These are phyloP conservation scores for Hibiscus mutabilis DNA, from an alignment of 345 rosid genomes.

Conservation along the genomic window DNA sequence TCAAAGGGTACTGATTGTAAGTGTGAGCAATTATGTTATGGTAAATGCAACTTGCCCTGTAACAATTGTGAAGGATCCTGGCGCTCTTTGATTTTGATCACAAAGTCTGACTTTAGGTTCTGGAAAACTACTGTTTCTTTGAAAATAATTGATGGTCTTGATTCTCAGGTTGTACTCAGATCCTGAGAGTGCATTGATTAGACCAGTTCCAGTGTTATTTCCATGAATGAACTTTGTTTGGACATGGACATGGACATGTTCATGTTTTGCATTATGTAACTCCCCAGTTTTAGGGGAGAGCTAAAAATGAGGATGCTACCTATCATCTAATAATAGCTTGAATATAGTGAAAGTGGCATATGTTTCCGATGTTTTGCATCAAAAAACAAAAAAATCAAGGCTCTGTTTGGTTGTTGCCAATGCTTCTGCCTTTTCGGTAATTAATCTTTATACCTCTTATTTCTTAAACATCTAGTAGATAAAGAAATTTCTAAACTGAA, in stretches of 20 bases:
- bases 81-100: constrained; percentile 1
- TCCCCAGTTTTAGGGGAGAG: no score
- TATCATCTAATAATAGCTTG: no score
- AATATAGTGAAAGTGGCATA: no score
- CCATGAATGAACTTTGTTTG: not conserved
- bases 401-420: not conserved
- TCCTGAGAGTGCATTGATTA: not conserved
- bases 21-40: constrained; percentile 49
- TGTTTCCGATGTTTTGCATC: no score
- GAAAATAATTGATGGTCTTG: not conserved
- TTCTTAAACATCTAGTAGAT: not conserved
- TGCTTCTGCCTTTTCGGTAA: not conserved
- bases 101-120: not conserved
- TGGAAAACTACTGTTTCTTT: not conserved
- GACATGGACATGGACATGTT: not conserved
- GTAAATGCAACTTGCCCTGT: constrained; percentile 49
- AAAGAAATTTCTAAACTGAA: not conserved
- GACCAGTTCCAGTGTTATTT: not conserved
- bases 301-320: no score
- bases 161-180: not conserved
- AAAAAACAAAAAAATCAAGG: not conserved
- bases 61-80: constrained; percentile 37
- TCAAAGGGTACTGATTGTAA: constrained; percentile 58
- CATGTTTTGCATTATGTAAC: not conserved
- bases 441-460: not conserved